Conservation (phyloP, 768 basidiomycete genomes). For the Calocybe indica region DNA sequence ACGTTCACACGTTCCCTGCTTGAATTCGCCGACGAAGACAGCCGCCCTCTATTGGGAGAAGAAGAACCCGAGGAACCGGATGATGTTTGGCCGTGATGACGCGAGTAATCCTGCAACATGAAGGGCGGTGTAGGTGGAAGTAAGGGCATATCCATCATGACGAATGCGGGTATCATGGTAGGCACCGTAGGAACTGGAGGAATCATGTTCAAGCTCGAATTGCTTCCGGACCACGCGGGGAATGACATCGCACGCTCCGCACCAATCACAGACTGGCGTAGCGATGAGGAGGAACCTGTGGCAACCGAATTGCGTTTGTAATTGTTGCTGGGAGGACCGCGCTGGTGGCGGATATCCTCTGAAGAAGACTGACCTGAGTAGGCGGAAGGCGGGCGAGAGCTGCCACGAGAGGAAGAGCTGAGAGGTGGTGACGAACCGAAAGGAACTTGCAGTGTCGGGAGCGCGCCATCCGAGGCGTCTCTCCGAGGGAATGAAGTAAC, state of each 20-base stretch:
- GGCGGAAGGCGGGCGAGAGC: too few relatives aligned
- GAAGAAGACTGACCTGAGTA: conserved; percentile 33
- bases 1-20: conserved; percentile 13
- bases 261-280: conserved; percentile 19
- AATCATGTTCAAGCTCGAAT: conserved; percentile 26
- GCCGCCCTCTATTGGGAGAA: conserved; percentile 29
- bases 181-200: conserved; percentile 34
- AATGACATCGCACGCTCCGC: conserved; percentile 24
- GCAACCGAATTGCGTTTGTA: conserved; percentile 37
- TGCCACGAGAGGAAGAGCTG: conserved; percentile 39
- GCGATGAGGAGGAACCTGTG: conserved; percentile 16
- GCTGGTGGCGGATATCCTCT: conserved; percentile 42
- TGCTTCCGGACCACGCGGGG: conserved; percentile 34
- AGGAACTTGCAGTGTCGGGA: conserved; percentile 45
- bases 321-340: conserved; percentile 24
- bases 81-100: conserved; percentile 22
- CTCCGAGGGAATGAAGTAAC: conserved; percentile 5
- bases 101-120: conserved; percentile 60
- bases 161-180: conserved; percentile 31
- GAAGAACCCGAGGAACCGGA: conserved; percentile 24
- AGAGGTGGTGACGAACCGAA: conserved; percentile 48
- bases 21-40: conserved; percentile 26
- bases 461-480: conserved; percentile 18
- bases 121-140: conserved; percentile 72
- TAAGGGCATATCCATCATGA: conserved; percentile 58